These are phyloP conservation scores for Radiomyces spectabilis DNA, from an alignment of 192 early-diverging fungal species.

Conservation along the genomic window DNA sequence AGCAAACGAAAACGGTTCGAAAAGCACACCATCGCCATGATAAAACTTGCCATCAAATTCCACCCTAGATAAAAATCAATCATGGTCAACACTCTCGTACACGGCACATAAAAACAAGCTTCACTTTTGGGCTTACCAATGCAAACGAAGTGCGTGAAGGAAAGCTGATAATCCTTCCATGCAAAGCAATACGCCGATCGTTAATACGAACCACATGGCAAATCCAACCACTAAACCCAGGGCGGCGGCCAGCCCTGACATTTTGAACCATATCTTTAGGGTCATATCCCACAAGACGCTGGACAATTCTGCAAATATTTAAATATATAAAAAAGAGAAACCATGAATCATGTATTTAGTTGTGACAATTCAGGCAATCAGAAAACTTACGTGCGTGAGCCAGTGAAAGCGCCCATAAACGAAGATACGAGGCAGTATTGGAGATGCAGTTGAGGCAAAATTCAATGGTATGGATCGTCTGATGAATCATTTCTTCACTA, in stretches of 20 bases:
- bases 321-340: neutral
- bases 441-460: slow-evolving; percentile 94
- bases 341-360: too few species aligned
- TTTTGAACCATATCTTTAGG: slow-evolving; percentile 44
- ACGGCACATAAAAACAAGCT: too few species aligned
- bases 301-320: slow-evolving; percentile 66
- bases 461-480: slow-evolving; percentile 97
- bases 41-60: slow-evolving; percentile 99
- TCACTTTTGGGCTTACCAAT: too few species aligned
- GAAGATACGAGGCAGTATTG: slow-evolving; percentile 97
- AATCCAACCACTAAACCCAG: slow-evolving; percentile 76
- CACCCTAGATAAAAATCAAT: slow-evolving; percentile 51
- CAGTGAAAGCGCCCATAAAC: slow-evolving; percentile 96
- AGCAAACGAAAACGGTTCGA: slow-evolving; percentile 86
- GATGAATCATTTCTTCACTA: slow-evolving; percentile 93
- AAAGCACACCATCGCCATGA: slow-evolving; percentile 79
- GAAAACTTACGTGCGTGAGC: slow-evolving; percentile 82
- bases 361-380: neutral
- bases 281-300: slow-evolving; percentile 97
- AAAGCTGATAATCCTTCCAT: slow-evolving; percentile 90
- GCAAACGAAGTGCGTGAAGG: slow-evolving; percentile 86
- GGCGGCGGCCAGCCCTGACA: slow-evolving; percentile 45
- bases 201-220: slow-evolving; percentile 82
- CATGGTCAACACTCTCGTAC: too few species aligned
- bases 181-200: slow-evolving; percentile 66